Conservation (phyloP, 495 filamentous ascomycete species). For the Penicillium arizonense region DNA sequence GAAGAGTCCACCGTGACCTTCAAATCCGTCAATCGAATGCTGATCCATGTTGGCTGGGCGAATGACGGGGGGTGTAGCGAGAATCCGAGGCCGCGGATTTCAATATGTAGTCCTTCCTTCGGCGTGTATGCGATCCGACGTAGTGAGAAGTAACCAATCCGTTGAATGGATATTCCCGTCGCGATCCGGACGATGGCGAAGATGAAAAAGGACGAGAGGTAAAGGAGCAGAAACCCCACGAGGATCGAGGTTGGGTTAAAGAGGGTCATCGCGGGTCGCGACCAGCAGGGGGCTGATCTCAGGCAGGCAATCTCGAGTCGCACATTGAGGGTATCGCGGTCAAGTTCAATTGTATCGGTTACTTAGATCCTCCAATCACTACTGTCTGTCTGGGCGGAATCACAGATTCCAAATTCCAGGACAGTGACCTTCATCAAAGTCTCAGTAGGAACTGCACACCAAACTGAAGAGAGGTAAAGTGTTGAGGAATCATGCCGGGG, state of each 20-base stretch:
- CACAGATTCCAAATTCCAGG: constrained; percentile 6
- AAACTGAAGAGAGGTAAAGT: neutral
- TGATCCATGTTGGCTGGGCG: constrained; percentile 95
- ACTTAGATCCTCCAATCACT: constrained; percentile 3
- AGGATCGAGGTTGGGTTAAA: constrained; percentile 76
- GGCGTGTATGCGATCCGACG: constrained; percentile 86
- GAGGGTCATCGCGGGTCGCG: constrained; percentile 53
- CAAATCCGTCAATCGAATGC: constrained; percentile 79
- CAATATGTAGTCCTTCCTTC: constrained; percentile 80
- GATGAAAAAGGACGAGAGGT: constrained; percentile 86
- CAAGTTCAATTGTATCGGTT: constrained; percentile 26
- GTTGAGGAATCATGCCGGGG: constrained; percentile 16
- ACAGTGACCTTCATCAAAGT: constrained; percentile 10
- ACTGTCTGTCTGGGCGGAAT: constrained; percentile 13
- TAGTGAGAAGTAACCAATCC: constrained; percentile 87
- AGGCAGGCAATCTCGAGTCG: constrained; percentile 12
- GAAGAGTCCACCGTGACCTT: constrained; percentile 78
- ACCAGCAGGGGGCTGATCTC: constrained; percentile 39
- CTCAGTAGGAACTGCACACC: constrained; percentile 8
- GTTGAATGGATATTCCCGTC: constrained; percentile 94
- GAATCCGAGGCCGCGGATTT: constrained; percentile 84
- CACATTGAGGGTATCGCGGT: constrained; percentile 20
- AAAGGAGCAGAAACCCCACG: constrained; percentile 78
- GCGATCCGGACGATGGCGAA: constrained; percentile 91
- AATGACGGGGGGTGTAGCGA: constrained; percentile 91